These are phyloP conservation scores for Wickerhamomyces sydowiorum DNA, from an alignment of 805 yeast species.

Conservation along the genomic window DNA sequence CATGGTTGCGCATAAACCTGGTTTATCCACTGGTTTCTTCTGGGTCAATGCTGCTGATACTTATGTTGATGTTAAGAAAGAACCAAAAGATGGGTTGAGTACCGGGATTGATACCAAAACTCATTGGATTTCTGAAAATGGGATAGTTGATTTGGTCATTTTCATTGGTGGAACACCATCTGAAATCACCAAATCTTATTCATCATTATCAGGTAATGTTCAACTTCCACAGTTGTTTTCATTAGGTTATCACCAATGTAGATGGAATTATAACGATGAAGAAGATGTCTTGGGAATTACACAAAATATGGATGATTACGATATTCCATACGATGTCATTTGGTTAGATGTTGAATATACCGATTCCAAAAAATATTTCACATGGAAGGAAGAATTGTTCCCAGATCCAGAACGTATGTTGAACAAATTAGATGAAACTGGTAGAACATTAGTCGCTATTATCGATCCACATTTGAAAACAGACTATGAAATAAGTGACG, in stretches of 20 bases:
- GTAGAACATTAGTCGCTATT: conserved; percentile 76
- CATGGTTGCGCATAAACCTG: conserved; percentile 61
- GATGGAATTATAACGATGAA: conserved; percentile 95
- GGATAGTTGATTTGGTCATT: conserved; percentile 69
- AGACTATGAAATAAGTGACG: conserved; percentile 60
- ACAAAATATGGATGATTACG: conserved; percentile 60
- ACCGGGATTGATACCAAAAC: conserved; percentile 32
- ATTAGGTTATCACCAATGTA: conserved; percentile 90
- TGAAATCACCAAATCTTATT: conserved; percentile 55
- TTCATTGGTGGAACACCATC: conserved; percentile 55
- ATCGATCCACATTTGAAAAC: conserved; percentile 89
- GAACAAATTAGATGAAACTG: conserved; percentile 55
- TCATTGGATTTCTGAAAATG: conserved; percentile 95
- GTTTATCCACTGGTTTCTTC: conserved; percentile 65
- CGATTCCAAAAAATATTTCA: conserved; percentile 79
- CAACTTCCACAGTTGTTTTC: conserved; percentile 72
- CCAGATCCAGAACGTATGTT: conserved; percentile 73
- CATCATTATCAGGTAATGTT: conserved; percentile 66
- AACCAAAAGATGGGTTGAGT: conserved; percentile 11
- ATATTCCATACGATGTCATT: conserved; percentile 82
- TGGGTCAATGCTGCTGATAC: conserved; percentile 96
- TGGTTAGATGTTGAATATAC: conserved; percentile 97
- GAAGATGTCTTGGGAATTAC: conserved; percentile 74
- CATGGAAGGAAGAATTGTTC: conserved; percentile 76
- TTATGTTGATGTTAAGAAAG: conserved; percentile 63